A percentile compares a stretch with the other conserved stretches of the same genome.
phyloP scores from a whole-genome alignment of 768 basidiomycete genomes.

The Boletales sp. region DNA sequence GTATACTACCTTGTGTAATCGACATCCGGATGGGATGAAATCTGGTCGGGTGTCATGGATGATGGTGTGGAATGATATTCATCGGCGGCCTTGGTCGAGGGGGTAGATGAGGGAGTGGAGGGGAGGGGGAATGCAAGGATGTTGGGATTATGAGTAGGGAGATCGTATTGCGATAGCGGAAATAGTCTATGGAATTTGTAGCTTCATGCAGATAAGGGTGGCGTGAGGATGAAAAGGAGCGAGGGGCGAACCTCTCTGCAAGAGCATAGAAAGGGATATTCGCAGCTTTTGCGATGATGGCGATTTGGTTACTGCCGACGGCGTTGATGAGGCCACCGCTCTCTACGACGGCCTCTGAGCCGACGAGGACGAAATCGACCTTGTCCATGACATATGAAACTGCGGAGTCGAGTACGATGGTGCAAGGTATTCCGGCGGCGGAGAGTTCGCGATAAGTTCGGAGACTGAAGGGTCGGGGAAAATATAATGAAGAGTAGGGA shows the following conservation, averaged over 20 bases:
- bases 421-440: constrained; percentile 90
- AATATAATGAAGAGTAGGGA: background rate
- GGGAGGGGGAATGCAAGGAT: constrained; percentile 67
- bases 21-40: constrained; percentile 79
- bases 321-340: constrained; percentile 91
- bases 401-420: constrained; percentile 92
- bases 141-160: constrained; percentile 75
- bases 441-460: constrained; percentile 88
- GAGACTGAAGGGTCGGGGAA: constrained; percentile 46
- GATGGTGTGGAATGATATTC: constrained; percentile 1
- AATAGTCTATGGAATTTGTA: constrained; percentile 98
- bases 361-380: constrained; percentile 93
- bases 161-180: constrained; percentile 87
- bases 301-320: constrained; percentile 95
- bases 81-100: background rate
- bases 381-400: constrained; percentile 97
- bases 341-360: constrained; percentile 97
- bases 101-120: constrained; percentile 7
- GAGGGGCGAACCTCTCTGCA: constrained; percentile 68
- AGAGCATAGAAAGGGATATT: constrained; percentile 97
- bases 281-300: constrained; percentile 90
- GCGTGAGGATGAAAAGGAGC: constrained; percentile 17
- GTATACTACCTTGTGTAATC: constrained; percentile 82
- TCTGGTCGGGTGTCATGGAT: constrained; percentile 76
- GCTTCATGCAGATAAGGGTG: constrained; percentile 40